Evolutionary conservation across 2,329 filamentous ascomycete species (phyloP), one percentile per base, ranked within the genome.

Genomic region (Cercospora beticola): DNA sequence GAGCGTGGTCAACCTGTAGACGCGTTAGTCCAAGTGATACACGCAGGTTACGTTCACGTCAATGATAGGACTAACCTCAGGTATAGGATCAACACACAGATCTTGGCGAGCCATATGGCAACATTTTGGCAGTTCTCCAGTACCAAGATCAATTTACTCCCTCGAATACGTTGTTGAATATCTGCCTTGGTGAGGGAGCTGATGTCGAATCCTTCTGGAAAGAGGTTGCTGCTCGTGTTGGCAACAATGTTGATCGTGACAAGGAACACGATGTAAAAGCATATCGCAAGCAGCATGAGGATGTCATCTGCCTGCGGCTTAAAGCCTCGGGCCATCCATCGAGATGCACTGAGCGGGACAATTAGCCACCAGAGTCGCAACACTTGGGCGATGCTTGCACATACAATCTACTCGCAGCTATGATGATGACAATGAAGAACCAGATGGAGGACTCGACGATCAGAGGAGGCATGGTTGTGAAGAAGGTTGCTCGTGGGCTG

Each of bases 231-330:
- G 28, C 77, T 76, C 3, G 77, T 75, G 63, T 79, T 76, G 6
- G 78, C 74, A 65, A 83, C 81, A 56, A 79, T 78, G 71, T 83
- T 84, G 70, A 83, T 79, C n/a, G 80, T 79, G 12, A 82, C 80
- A 33, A 89, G 81, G 21, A 86, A 79, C 5, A 80, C 79, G 33
- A 84, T 85, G 68, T 88, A 85, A 59, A 79, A 79, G 12, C 78
- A 79, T 69, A 84, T 78, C 7, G 84, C 82, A 65, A 87, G 79
- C 8, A 84, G 52, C 86, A 88, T 88, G 26, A 86, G 78, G 73
- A 83, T 87, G 74, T 89, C 87, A 72, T 89, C 87, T 28, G 83
- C 73, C 72, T 86, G 84, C n/a, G 87, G 82, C 6, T 79, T 79
- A 77, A 46, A 83, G 82, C 16, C 81, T 31, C 87, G 79, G 9